phyloP scores from a whole-genome alignment of 805 yeast genomes.

The Kazachstania taianensis region DNA sequence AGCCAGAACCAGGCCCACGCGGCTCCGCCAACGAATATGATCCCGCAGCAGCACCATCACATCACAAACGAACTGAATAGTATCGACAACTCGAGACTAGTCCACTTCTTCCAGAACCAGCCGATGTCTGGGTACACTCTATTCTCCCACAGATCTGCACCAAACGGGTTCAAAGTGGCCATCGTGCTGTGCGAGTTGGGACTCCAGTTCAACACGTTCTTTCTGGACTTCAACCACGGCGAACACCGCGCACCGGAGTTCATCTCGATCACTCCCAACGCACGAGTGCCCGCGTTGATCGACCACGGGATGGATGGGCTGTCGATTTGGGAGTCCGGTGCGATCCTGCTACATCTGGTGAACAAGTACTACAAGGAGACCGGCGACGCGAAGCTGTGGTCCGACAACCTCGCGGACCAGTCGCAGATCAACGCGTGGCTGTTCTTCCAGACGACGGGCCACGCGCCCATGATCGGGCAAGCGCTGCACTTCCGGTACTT shows the following conservation, averaged over 20 bases:
- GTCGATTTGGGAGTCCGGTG: slow-evolving; percentile 91
- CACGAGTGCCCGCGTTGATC: slow-evolving; percentile 87
- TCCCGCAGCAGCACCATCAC: background rate
- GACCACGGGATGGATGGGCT: slow-evolving; percentile 77
- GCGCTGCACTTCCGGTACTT: slow-evolving; percentile 89
- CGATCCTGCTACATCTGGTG: slow-evolving; percentile 75
- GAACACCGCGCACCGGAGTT: slow-evolving; percentile 93
- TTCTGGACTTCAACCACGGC: slow-evolving; percentile 76
- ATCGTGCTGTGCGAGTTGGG: slow-evolving; percentile 78
- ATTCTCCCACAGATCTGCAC: slow-evolving; percentile 79
- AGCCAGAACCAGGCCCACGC: no score
- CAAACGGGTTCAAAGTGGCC: slow-evolving; percentile 93
- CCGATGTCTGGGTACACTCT: slow-evolving; percentile 79
- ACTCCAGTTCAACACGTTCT: slow-evolving; percentile 66
- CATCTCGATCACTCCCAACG: slow-evolving; percentile 89
- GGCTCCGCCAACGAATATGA: no score
- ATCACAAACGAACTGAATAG: background rate
- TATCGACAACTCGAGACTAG: slow-evolving; percentile 50
- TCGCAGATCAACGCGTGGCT: slow-evolving; percentile 81
- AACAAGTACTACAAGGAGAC: slow-evolving; percentile 53
- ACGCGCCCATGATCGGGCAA: slow-evolving; percentile 96
- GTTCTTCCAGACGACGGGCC: slow-evolving; percentile 92
- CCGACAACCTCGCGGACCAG: slow-evolving; percentile 68
- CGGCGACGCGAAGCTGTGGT: slow-evolving; percentile 63
- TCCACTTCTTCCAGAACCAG: slow-evolving; percentile 62